phyloP scores from a whole-genome alignment of 225 moss, liverwort and hornwort genomes.

The Thuidium tamariscinum region DNA sequence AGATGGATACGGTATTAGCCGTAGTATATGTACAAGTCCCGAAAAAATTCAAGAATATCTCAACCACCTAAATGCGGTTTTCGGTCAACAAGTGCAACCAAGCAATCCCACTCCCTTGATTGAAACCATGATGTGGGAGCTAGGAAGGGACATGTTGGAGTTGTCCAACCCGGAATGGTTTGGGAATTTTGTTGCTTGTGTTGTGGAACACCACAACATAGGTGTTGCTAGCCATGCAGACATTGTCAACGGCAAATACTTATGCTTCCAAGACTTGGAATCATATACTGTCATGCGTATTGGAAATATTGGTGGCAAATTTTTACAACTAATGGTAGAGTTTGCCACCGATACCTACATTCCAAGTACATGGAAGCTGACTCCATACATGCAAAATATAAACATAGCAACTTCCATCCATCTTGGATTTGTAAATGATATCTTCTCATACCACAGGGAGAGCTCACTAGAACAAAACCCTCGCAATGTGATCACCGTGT shows the following conservation, averaged over 20 bases:
- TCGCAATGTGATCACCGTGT: background rate
- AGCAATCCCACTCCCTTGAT: background rate
- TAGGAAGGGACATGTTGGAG: background rate
- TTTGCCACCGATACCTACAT: background rate
- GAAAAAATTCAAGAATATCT: background rate
- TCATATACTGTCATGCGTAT: background rate
- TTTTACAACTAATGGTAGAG: background rate
- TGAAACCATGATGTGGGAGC: background rate
- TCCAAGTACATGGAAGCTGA: accelerated
- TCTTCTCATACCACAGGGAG: background rate
- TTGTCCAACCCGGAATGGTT: background rate
- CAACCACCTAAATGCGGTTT: background rate
- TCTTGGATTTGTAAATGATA: background rate
- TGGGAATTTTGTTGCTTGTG: no score
- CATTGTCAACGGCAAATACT: background rate
- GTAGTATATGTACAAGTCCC: background rate
- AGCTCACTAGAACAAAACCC: background rate
- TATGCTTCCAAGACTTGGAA: background rate
- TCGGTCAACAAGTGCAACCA: background rate
- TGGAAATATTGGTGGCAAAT: background rate
- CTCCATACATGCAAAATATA: background rate
- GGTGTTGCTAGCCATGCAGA: background rate
- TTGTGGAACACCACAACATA: background rate
- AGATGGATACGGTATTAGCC: background rate
- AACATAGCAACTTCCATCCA: background rate